phyloP scores from a whole-genome alignment of 208 protist genomes.

The Entamoeba dispar region DNA sequence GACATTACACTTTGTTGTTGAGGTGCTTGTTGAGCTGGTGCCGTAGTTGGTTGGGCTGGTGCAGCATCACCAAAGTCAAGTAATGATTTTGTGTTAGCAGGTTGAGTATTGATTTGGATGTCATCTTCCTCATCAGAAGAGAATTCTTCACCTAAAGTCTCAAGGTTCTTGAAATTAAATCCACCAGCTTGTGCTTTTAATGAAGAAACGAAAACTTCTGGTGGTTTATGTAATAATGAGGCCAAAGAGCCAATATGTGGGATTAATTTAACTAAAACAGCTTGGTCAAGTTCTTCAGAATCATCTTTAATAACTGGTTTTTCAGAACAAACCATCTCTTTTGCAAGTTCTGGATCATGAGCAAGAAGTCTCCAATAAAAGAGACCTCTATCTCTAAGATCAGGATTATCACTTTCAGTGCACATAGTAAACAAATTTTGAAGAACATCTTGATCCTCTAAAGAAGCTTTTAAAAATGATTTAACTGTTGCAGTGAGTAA shows the following conservation, averaged over 20 bases:
- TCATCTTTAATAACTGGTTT: not conserved
- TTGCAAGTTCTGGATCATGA: conserved; percentile 4
- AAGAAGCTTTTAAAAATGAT: conserved; percentile 6
- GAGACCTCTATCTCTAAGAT: conserved; percentile 20
- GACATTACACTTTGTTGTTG: not conserved
- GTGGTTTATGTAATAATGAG: not conserved
- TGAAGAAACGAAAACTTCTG: not conserved
- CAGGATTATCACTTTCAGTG: not conserved
- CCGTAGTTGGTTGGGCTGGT: not conserved
- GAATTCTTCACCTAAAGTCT: not conserved
- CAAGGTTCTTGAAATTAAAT: not conserved
- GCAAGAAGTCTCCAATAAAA: conserved; percentile 22
- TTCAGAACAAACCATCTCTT: conserved; percentile 5
- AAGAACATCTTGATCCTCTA: not conserved
- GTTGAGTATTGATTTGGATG: not conserved
- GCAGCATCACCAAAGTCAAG: not conserved
- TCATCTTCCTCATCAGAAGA: not conserved
- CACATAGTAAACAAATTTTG: conserved; percentile 3
- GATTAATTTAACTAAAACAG: not conserved
- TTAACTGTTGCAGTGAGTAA: conserved; percentile 23
- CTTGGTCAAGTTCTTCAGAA: not conserved
- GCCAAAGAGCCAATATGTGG: not conserved
- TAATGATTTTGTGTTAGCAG: not conserved
- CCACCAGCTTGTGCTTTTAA: not conserved
- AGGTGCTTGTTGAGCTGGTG: not conserved